These are phyloP conservation scores for Hypomontagnella submonticulosa DNA, from an alignment of 495 filamentous ascomycete species.

Conservation along the genomic window DNA sequence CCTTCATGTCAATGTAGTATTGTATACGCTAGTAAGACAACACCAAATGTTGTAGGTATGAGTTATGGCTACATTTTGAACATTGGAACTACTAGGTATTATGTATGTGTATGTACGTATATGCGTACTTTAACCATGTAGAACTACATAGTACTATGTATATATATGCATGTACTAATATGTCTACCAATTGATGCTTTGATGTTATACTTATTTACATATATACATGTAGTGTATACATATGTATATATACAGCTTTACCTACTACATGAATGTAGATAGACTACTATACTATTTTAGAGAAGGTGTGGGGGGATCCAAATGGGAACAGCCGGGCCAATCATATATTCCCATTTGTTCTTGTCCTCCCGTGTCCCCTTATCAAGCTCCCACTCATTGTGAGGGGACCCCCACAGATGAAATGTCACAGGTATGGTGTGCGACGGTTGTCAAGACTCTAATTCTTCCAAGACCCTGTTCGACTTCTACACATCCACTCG, in stretches of 20 bases:
- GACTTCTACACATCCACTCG: too few species aligned
- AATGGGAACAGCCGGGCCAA: constrained; percentile 41
- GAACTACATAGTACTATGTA: background rate
- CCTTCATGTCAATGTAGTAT: constrained; percentile 1
- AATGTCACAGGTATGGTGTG: background rate
- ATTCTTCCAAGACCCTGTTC: too few species aligned
- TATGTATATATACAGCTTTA: too few species aligned
- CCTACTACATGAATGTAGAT: too few species aligned
- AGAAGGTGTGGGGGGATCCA: constrained; percentile 24
- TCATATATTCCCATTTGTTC: constrained; percentile 14
- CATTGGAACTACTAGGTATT: constrained; percentile 13
- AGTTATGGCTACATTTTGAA: constrained; percentile 34
- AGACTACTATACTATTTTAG: constrained; percentile 2
- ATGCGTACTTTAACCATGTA: background rate
- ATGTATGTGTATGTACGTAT: constrained; percentile 13
- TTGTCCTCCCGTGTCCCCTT: constrained; percentile 31
- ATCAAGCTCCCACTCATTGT: constrained; percentile 27
- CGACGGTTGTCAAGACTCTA: too few species aligned
- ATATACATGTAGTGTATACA: too few species aligned
- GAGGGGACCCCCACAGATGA: background rate
- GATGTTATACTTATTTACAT: too few species aligned
- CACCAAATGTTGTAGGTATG: constrained; percentile 23
- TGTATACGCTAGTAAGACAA: constrained; percentile 31
- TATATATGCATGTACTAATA: too few species aligned
- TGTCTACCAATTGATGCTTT: too few species aligned